Evolutionary conservation across 106 monocot genomes (phyloP).

Genomic region (Agapanthus africanus): DNA sequence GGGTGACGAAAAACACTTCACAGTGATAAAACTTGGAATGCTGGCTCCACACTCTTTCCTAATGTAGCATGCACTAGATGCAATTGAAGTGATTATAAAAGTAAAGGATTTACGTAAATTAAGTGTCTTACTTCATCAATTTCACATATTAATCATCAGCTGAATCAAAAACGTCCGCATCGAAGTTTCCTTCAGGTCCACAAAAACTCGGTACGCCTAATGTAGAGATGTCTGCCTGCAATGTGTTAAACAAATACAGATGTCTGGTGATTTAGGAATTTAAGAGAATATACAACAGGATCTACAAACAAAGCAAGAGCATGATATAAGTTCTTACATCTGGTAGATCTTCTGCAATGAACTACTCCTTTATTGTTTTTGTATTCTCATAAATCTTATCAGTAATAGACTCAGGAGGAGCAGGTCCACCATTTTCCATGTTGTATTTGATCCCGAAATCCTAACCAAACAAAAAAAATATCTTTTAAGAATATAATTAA

Average conservation of each 20-base stretch:
- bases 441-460: conserved; percentile 99
- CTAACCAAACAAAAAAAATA: conserved; percentile 19
- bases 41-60: neutral
- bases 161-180: conserved; percentile 91
- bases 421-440: conserved; percentile 97
- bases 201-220: conserved; percentile 57
- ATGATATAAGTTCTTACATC: conserved; percentile 38
- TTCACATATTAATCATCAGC: conserved; percentile 78
- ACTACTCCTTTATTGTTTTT: conserved; percentile 67
- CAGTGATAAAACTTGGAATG: neutral
- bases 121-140: conserved; percentile 68
- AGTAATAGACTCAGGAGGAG: conserved; percentile 78
- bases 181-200: conserved; percentile 81
- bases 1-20: too few relatives aligned
- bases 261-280: neutral
- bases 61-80: neutral
- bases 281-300: neutral
- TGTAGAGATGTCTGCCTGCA: conserved; percentile 84
- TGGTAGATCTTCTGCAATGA: conserved; percentile 85
- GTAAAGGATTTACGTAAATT: neutral
- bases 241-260: neutral
- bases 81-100: neutral
- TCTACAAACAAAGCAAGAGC: neutral
- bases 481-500: neutral
- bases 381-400: conserved; percentile 87